Percentiles rank a stretch among this genome's conserved stretches.
Evolutionary conservation across 371 early-diverging fungal species (phyloP).

Genomic region (Mucor racemosus): DNA sequence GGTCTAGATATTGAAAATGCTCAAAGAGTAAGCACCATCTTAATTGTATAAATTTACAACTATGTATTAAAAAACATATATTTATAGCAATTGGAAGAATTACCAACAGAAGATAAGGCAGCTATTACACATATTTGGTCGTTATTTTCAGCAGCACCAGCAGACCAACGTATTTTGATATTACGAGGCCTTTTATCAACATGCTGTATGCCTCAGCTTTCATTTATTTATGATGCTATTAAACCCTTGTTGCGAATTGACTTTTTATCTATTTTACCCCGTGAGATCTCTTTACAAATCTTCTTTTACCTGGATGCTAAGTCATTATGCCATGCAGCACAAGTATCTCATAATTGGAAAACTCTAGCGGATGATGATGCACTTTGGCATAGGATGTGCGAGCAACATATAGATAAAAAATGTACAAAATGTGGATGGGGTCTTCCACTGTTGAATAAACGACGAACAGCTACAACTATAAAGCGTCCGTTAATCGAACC

Average conservation of each 20-base stretch:
- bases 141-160: conserved; percentile 56
- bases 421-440: conserved; percentile 96
- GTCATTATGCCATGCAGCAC: conserved; percentile 85
- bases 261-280: conserved; percentile 72
- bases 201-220: conserved; percentile 78
- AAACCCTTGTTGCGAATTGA: conserved; percentile 77
- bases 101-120: conserved; percentile 51
- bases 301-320: conserved; percentile 87
- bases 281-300: conserved; percentile 79
- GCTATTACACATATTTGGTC: conserved; percentile 62
- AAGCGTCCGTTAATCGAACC: conserved; percentile 25
- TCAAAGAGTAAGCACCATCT: conserved; percentile 30
- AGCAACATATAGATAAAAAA: conserved; percentile 93
- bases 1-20: conserved; percentile 27
- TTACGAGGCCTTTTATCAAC: conserved; percentile 69
- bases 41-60: not conserved
- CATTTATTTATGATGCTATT: conserved; percentile 67
- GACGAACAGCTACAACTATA: conserved; percentile 21
- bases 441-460: conserved; percentile 67
- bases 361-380: conserved; percentile 83
- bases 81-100: conserved; percentile 37
- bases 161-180: conserved; percentile 61
- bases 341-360: conserved; percentile 81
- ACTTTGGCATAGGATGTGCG: conserved; percentile 94
- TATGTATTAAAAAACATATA: not conserved